These are phyloP conservation scores for Mortierella antarctica DNA, from an alignment of 192 early-diverging fungal genomes.

Conservation along the genomic window DNA sequence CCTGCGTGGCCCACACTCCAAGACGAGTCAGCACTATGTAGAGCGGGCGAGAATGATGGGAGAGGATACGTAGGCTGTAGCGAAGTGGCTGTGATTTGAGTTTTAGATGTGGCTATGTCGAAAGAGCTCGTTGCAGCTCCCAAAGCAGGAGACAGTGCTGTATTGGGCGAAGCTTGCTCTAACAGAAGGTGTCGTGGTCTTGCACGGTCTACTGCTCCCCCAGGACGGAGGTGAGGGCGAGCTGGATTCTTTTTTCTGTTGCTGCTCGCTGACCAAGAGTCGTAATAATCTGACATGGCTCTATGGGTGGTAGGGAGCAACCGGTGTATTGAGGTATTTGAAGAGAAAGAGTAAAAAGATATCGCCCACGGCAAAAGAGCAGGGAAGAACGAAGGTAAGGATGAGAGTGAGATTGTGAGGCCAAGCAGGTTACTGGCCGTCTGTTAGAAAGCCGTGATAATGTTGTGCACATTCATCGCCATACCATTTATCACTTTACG, in stretches of 20 bases:
- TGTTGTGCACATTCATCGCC: too few species aligned
- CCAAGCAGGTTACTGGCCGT: background rate
- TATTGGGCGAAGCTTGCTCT: background rate
- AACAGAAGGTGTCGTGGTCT: conserved; percentile 2
- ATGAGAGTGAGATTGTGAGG: background rate
- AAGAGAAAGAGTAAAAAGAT: conserved; percentile 1
- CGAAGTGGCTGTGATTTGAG: background rate
- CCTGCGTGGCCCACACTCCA: background rate
- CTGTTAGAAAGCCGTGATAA: background rate
- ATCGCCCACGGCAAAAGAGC: background rate
- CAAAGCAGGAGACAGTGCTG: background rate
- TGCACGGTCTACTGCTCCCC: background rate
- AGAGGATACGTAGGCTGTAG: background rate
- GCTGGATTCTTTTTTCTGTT: conserved; percentile 24
- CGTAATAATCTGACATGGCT: conserved; percentile 41
- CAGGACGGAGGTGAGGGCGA: conserved; percentile 12
- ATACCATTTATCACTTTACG: too few species aligned
- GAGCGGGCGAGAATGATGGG: conserved; percentile 13
- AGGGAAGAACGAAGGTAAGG: background rate
- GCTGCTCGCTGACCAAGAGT: conserved; percentile 38
- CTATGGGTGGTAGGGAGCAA: background rate
- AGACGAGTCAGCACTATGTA: background rate
- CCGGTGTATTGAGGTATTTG: background rate
- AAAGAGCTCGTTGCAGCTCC: background rate
- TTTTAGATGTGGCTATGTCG: background rate